phyloP scores from a whole-genome alignment of 495 filamentous ascomycete genomes.

The Ramalina intermedia region DNA sequence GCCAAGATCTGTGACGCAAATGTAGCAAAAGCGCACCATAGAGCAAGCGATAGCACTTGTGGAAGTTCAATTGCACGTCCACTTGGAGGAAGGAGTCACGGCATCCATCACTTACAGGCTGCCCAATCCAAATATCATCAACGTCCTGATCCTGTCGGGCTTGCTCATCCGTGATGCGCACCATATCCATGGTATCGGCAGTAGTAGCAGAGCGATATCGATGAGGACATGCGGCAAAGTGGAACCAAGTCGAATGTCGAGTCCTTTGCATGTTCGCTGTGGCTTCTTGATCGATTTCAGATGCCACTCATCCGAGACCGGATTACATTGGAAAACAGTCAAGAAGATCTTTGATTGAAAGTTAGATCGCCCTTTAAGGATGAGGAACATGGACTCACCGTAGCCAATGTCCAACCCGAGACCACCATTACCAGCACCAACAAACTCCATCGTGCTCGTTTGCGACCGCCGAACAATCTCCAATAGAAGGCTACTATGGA shows the following conservation, averaged over 20 bases:
- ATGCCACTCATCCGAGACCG: conserved; percentile 16
- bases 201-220: conserved; percentile 22
- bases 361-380: neutral
- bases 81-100: no score
- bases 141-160: conserved; percentile 17
- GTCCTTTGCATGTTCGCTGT: no score
- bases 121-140: conserved; percentile 1
- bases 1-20: neutral
- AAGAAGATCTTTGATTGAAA: conserved; percentile 13
- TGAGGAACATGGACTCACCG: neutral
- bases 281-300: no score
- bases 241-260: conserved; percentile 10
- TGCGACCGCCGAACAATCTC: conserved; percentile 20
- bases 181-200: conserved; percentile 29
- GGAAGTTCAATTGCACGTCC: no score
- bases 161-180: conserved; percentile 17
- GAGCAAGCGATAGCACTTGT: neutral
- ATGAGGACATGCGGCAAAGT: conserved; percentile 17
- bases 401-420: neutral
- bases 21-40: neutral
- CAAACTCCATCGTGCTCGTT: conserved; percentile 9
- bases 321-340: conserved; percentile 21
- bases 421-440: conserved; percentile 19
- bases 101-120: conserved; percentile 6
- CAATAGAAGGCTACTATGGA: conserved; percentile 28